Percentiles rank a stretch among this genome's conserved stretches.
These are phyloP conservation scores for Nicotiana otophora DNA, from an alignment of 257 asterid species.

Conservation along the genomic window DNA sequence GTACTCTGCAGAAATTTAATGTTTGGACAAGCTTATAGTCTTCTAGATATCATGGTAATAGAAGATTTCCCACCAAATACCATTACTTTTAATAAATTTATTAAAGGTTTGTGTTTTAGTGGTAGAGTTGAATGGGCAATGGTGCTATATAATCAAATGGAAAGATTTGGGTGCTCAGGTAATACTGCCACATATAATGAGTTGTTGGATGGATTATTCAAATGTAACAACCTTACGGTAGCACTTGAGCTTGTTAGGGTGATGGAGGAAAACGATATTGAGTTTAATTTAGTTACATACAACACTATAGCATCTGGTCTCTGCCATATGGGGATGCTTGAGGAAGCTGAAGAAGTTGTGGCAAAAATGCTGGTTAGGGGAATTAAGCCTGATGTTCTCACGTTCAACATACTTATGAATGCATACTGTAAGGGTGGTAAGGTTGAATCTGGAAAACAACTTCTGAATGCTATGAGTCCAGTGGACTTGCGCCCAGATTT, in stretches of 20 bases:
- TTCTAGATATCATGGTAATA: constrained; percentile 46
- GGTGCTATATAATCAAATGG: constrained; percentile 65
- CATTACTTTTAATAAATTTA: constrained; percentile 56
- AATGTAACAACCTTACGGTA: constrained; percentile 18
- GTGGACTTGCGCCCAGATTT: constrained; percentile 46
- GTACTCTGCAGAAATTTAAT: constrained; percentile 57
- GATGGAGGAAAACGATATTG: constrained; percentile 51
- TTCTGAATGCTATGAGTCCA: constrained; percentile 43
- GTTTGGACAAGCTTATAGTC: constrained; percentile 60
- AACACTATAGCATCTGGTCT: constrained; percentile 60
- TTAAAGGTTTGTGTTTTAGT: constrained; percentile 55
- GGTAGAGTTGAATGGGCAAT: constrained; percentile 63
- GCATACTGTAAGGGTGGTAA: constrained; percentile 51
- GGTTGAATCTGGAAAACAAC: constrained; percentile 38
- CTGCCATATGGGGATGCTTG: constrained; percentile 39
- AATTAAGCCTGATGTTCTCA: constrained; percentile 45
- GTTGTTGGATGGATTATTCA: constrained; percentile 57
- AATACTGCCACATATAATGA: constrained; percentile 58
- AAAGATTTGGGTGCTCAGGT: constrained; percentile 39
- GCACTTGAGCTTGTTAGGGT: constrained; percentile 49
- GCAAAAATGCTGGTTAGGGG: constrained; percentile 67
- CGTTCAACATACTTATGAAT: constrained; percentile 54
- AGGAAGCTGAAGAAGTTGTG: constrained; percentile 37
- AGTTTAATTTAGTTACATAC: constrained; percentile 54
- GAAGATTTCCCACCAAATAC: constrained; percentile 66